Conservation (phyloP, 2,329 filamentous ascomycete genomes). For the Botrytis medusae region DNA sequence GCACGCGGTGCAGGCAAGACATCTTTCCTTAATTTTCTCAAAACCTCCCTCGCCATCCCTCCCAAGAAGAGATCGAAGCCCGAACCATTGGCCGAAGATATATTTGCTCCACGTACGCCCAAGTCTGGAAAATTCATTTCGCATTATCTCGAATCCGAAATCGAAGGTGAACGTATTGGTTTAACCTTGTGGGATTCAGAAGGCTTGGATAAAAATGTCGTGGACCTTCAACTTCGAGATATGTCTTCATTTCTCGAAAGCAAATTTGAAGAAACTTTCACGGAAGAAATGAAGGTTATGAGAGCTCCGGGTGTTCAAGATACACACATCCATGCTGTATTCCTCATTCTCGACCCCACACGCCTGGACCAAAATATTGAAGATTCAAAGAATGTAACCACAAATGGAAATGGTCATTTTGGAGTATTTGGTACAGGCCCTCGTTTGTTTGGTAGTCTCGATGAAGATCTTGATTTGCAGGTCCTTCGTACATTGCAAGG, state of each 20-base stretch:
- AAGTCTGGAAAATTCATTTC: conserved; percentile 70
- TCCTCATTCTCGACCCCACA: conserved; percentile 84
- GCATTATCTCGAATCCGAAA: conserved; percentile 90
- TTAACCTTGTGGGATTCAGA: conserved; percentile 96
- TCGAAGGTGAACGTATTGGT: conserved; percentile 87
- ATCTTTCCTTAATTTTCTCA: conserved; percentile 94
- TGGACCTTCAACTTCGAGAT: conserved; percentile 89
- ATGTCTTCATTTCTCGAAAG: conserved; percentile 91
- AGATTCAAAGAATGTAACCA: conserved; percentile 53
- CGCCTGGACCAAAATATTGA: conserved; percentile 82
- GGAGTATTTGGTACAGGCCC: conserved; percentile 47
- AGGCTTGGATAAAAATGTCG: conserved; percentile 89
- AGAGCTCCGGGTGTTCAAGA: conserved; percentile 90
- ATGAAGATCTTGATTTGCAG: conserved; percentile 87
- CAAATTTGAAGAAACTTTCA: conserved; percentile 97
- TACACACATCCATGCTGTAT: conserved; percentile 95
- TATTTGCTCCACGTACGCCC: conserved; percentile 45
- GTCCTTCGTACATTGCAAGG: conserved; percentile 83
- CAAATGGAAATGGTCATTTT: conserved; percentile 50
- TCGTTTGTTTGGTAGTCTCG: conserved; percentile 65
- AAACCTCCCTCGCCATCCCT: conserved; percentile 80
- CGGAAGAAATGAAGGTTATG: conserved; percentile 95
- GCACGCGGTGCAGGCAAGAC: conserved; percentile 89
- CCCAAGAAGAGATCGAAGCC: conserved; percentile 64
- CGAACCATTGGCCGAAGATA: conserved; percentile 49